Percentiles rank a stretch among this genome's conserved stretches.
phyloP scores from a whole-genome alignment of 1,139 yeast genomes.

The Spencermartinsiella ligniputridi region DNA sequence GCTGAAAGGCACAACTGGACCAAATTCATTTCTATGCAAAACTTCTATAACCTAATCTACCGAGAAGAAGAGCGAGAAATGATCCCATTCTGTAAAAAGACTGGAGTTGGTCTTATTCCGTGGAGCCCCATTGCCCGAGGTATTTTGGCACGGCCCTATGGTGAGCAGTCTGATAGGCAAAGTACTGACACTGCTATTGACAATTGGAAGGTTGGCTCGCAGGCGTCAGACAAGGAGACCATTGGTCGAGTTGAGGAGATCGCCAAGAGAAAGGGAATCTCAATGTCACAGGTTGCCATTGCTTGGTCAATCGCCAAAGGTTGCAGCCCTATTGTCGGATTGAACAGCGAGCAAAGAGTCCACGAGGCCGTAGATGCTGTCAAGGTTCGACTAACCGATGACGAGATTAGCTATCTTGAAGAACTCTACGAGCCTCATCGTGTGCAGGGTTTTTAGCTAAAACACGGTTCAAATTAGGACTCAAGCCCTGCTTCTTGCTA shows the following conservation, averaged over 20 bases:
- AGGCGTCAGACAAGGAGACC: constrained; percentile 30
- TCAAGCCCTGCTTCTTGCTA: too few relatives aligned
- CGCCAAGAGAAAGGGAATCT: constrained; percentile 40
- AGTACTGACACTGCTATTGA: constrained; percentile 24
- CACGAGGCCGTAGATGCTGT: constrained; percentile 50
- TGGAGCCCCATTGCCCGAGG: constrained; percentile 52
- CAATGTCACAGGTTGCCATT: constrained; percentile 52
- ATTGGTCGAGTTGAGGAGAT: constrained; percentile 50
- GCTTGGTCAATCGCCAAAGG: constrained; percentile 56
- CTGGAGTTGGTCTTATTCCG: constrained; percentile 46
- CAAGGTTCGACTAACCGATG: constrained; percentile 41
- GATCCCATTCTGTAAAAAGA: constrained; percentile 47
- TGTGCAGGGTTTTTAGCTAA: too few relatives aligned
- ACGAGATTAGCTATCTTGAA: constrained; percentile 46
- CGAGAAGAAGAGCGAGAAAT: constrained; percentile 58
- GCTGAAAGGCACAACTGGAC: constrained; percentile 50
- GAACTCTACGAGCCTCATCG: constrained; percentile 42
- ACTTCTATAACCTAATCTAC: constrained; percentile 48
- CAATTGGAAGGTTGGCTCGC: background rate
- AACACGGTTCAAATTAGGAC: too few relatives aligned
- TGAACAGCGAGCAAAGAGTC: constrained; percentile 46
- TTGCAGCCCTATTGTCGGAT: constrained; percentile 50
- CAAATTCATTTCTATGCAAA: constrained; percentile 56
- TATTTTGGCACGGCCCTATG: constrained; percentile 39
- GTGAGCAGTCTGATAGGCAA: background rate